Base-by-base conservation (phyloP, 2,329 filamentous ascomycete species). In the Akanthomyces uredinophilus region DNA sequence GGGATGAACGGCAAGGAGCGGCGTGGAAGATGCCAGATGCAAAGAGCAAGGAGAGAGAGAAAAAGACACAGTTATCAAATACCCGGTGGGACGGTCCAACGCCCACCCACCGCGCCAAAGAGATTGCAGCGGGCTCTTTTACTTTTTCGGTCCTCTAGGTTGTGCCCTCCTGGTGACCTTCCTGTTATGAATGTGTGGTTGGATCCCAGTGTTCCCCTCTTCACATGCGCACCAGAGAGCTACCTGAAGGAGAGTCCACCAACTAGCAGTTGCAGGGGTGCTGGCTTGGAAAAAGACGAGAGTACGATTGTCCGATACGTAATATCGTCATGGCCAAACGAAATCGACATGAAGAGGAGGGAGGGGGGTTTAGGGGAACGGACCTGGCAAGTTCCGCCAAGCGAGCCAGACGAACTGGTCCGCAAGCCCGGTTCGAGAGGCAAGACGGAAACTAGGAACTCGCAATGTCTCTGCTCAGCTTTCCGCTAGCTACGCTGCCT, bases 201-300 rank as follows among this genome's bases (percentile, higher is more conserved):
- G 27, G 20, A n/a, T 35, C 32, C 32, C 32, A 8, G 32, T 35
- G 29, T 11, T 37, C 50, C 41, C 51, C 43, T 54, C 59, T 61
- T 61, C 59, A 61, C 59, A 55, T 61, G 59, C 35, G 13, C 43
- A 24, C 41, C n/a, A 20, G 18, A 39, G 35, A 53, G 32, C 14
- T 41, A 47, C 53, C 41, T 47, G 53, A 56, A 56, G 22, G 46
- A 46, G 18, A 56, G 53, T 8, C 53, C 41, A 47, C 54, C 6
- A 29, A 20, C 16, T 16, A 11, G 22, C 32, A 35, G 22, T 35
- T 22, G 37, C 56, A 51, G 47, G 57, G 57, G 51, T 59, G 10
- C 6, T n/a, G 24, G 37, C 46, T 43, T 41, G 56, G n/a, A 16
- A 27, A 16, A 27, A n/a, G 22, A 39, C 29, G 29, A 58, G 24